phyloP scores from a whole-genome alignment of 1,284 basidiomycete species.

The Pulveroboletus sp. region DNA sequence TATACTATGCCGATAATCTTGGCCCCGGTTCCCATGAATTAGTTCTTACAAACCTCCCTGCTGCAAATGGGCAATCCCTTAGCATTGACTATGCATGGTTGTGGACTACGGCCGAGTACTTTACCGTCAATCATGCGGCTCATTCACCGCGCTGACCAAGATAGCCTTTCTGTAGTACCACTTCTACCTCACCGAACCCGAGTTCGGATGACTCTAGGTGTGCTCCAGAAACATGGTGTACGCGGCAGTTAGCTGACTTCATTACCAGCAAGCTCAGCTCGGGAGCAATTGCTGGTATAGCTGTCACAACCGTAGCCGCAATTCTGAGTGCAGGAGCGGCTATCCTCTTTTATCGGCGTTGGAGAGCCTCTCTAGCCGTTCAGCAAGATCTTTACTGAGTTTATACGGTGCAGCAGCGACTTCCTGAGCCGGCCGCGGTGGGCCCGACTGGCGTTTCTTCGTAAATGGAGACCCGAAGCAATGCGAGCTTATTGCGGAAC shows the following conservation, averaged over 20 bases:
- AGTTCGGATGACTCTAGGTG: constrained; percentile 6
- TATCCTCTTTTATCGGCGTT: constrained; percentile 34
- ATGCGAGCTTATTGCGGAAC: constrained; percentile 12
- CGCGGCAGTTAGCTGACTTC: neutral
- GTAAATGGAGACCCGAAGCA: constrained; percentile 21
- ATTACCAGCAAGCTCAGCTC: constrained; percentile 21
- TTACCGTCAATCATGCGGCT: neutral
- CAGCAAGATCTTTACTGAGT: constrained; percentile 16
- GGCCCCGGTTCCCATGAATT: constrained; percentile 33
- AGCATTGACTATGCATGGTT: constrained; percentile 31
- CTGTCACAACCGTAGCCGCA: constrained; percentile 19
- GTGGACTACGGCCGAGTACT: constrained; percentile 16
- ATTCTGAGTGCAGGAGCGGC: constrained; percentile 17
- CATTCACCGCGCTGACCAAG: constrained; percentile 1
- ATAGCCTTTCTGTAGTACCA: neutral
- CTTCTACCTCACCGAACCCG: neutral
- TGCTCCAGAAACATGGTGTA: neutral
- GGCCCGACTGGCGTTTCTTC: constrained; percentile 22
- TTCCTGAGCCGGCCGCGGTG: neutral
- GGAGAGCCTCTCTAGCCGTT: constrained; percentile 25
- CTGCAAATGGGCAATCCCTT: constrained; percentile 16
- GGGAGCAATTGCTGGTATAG: constrained; percentile 33
- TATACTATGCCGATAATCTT: constrained; percentile 38
- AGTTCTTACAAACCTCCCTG: constrained; percentile 33
- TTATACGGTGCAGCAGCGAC: constrained; percentile 17